A percentile compares a stretch with the other conserved stretches of the same genome.
Evolutionary conservation across 805 yeast genomes (phyloP).

Genomic region (Teunomyces aglyptinius): DNA sequence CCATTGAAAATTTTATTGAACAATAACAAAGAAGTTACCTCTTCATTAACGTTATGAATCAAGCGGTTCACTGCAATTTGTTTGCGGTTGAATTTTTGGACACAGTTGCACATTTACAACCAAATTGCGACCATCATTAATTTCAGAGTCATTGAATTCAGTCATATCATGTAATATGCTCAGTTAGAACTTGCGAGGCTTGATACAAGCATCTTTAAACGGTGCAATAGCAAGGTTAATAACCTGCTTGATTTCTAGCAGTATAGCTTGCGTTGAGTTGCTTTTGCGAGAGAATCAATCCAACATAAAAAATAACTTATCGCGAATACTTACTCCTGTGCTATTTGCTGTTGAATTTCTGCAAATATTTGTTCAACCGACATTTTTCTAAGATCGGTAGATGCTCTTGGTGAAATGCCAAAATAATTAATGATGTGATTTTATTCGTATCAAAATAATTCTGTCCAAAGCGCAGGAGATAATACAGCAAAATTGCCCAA

Average conservation of each 20-base stretch:
- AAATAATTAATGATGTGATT: background rate
- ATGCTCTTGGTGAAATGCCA: background rate
- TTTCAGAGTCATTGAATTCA: background rate
- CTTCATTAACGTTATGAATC: slow-evolving; percentile 17
- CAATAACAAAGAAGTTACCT: slow-evolving; percentile 17
- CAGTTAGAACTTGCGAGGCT: background rate
- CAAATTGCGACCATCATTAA: background rate
- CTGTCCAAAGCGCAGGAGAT: no score
- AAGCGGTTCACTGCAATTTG: slow-evolving; percentile 17
- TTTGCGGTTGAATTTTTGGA: slow-evolving; percentile 7
- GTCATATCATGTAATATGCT: background rate
- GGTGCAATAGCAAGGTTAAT: slow-evolving; percentile 12
- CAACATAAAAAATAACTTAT: background rate
- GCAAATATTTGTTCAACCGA: slow-evolving; percentile 6
- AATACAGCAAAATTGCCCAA: no score
- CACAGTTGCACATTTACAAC: background rate
- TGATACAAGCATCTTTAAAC: slow-evolving; percentile 11
- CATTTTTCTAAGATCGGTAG: background rate
- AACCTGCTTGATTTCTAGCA: slow-evolving; percentile 13
- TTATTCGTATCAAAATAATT: no score
- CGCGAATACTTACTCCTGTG: slow-evolving; percentile 8
- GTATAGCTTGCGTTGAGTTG: slow-evolving; percentile 5
- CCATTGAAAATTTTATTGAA: slow-evolving; percentile 17
- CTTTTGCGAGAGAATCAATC: slow-evolving; percentile 6
- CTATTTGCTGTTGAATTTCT: slow-evolving; percentile 9